These are phyloP conservation scores for Colletotrichum liaoningense DNA, from an alignment of 2,329 filamentous ascomycete species.

Conservation along the genomic window DNA sequence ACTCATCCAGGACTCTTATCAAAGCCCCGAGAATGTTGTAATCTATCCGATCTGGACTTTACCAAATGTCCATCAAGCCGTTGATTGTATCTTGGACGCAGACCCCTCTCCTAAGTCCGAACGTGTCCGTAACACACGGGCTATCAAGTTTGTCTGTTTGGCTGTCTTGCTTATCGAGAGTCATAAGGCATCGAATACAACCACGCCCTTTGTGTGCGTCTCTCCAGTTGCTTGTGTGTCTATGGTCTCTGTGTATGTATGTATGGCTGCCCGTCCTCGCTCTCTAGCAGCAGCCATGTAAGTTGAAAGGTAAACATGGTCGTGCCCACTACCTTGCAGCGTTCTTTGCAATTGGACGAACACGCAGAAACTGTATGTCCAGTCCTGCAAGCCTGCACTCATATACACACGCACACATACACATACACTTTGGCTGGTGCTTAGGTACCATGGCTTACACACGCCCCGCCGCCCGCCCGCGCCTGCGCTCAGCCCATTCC, in stretches of 20 bases:
- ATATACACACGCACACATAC: not conserved
- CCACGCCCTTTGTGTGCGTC: not conserved
- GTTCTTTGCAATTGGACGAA: not conserved
- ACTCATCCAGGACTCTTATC: not conserved
- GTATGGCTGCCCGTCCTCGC: not conserved
- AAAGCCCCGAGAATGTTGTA: not conserved
- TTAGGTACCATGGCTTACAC: too few relatives aligned
- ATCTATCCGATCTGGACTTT: not conserved
- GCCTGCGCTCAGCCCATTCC: constrained; percentile 24
- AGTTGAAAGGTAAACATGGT: not conserved
- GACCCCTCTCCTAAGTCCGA: not conserved
- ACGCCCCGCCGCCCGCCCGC: not conserved
- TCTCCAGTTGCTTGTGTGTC: not conserved
- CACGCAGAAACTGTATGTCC: too few relatives aligned
- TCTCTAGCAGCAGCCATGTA: not conserved
- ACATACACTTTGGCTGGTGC: not conserved
- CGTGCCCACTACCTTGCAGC: not conserved
- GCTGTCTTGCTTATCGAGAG: not conserved
- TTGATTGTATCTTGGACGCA: not conserved
- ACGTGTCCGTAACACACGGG: not conserved
- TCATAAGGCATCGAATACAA: not conserved
- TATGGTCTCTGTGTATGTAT: not conserved
- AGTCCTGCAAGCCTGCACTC: too few relatives aligned
- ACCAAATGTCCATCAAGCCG: not conserved
- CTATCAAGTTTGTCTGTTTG: not conserved